These are phyloP conservation scores for Aspergillus tanneri DNA, from an alignment of 2,329 filamentous ascomycete species.

Conservation along the genomic window DNA sequence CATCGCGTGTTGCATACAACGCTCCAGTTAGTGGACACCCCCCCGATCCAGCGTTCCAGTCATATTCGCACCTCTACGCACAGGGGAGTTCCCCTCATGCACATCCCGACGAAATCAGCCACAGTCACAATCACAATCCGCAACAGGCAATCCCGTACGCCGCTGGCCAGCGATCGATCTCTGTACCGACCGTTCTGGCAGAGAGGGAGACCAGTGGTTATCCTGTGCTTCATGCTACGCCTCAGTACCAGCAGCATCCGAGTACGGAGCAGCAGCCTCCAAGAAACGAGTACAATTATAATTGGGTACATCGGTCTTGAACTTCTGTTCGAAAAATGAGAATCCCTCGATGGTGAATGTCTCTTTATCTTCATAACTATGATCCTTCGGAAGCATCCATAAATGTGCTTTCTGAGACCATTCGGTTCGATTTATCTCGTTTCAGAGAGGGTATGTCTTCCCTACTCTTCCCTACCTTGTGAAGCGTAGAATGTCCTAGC, in stretches of 20 bases:
- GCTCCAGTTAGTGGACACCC: conserved; percentile 13
- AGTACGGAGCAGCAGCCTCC: conserved; percentile 12
- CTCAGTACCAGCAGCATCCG: conserved; percentile 15
- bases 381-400: too few species aligned
- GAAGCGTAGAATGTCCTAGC: too few species aligned
- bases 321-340: not conserved
- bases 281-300: conserved; percentile 18
- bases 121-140: conserved; percentile 11
- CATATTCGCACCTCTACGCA: conserved; percentile 24
- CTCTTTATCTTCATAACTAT: not conserved
- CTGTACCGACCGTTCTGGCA: conserved; percentile 18
- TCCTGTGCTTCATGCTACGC: conserved; percentile 13
- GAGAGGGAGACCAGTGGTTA: conserved; percentile 18
- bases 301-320: conserved; percentile 16
- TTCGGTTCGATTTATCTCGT: too few species aligned
- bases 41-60: conserved; percentile 18
- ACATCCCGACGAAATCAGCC: conserved; percentile 15
- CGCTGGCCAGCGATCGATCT: conserved; percentile 20
- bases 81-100: conserved; percentile 12
- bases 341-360: not conserved
- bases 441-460: too few species aligned
- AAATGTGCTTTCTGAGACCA: too few species aligned
- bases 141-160: conserved; percentile 20
- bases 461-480: too few species aligned
- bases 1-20: conserved; percentile 25